Percentiles rank a stretch among this genome's conserved stretches.
Evolutionary conservation across 768 basidiomycete species (phyloP).

Genomic region (Mycena latifolia): DNA sequence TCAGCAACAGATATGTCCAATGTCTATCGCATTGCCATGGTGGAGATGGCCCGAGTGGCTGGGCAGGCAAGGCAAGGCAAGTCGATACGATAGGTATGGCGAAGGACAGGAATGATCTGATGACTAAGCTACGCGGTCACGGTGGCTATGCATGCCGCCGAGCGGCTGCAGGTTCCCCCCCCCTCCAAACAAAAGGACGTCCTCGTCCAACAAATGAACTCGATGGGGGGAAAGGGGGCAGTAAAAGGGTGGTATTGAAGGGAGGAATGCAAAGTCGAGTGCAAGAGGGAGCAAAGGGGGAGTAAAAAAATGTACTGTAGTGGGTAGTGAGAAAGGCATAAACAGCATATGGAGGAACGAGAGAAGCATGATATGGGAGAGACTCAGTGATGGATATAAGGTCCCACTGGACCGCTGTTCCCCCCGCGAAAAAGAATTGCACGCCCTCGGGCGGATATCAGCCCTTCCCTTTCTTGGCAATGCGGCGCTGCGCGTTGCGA

Average conservation of each 20-base stretch:
- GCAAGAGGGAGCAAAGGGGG: no score
- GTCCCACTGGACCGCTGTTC: neutral
- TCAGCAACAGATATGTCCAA: no score
- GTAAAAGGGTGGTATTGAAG: neutral
- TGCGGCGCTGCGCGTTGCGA: neutral
- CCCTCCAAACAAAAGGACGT: neutral
- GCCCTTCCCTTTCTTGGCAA: neutral
- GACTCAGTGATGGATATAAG: neutral
- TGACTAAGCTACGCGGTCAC: slow-evolving; percentile 4
- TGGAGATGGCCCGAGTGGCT: no score
- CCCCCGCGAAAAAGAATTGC: neutral
- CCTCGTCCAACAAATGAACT: neutral
- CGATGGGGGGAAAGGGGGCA: no score
- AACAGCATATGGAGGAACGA: neutral
- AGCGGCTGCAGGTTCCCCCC: slow-evolving; percentile 4
- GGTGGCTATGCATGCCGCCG: neutral
- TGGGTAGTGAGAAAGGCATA: no score
- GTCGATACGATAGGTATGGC: no score
- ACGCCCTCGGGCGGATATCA: neutral
- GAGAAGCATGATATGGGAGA: neutral
- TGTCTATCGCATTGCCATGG: no score
- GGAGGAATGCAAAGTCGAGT: neutral
- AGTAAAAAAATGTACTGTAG: no score
- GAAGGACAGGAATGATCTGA: no score
- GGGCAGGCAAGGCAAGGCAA: no score